Evolutionary conservation across 2,329 filamentous ascomycete genomes (phyloP).

Genomic region (Neophaeococcomyces aloes): DNA sequence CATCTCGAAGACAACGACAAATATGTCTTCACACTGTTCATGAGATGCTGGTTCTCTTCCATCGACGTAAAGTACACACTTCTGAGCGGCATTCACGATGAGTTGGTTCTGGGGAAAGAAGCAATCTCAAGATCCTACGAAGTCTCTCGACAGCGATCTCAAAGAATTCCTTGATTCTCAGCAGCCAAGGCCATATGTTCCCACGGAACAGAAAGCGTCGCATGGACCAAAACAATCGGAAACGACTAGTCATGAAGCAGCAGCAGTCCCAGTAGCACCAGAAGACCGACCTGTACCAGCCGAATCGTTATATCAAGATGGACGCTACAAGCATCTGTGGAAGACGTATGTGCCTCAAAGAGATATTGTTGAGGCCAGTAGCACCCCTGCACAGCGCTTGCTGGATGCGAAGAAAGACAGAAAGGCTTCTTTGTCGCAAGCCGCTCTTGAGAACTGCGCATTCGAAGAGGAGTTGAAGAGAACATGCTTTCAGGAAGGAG

Average conservation of each 20-base stretch:
- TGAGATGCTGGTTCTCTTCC: no score
- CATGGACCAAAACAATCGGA: constrained; percentile 10
- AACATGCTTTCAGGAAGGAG: constrained; percentile 68
- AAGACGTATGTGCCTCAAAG: constrained; percentile 71
- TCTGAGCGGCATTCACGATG: constrained; percentile 32
- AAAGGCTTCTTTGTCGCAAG: constrained; percentile 63
- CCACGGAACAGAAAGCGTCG: constrained; percentile 15
- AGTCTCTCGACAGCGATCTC: constrained; percentile 69
- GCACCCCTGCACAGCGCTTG: constrained; percentile 70
- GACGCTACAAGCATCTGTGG: constrained; percentile 79
- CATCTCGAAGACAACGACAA: no score
- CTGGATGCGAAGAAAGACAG: constrained; percentile 76
- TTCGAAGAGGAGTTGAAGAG: constrained; percentile 74
- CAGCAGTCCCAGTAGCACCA: constrained; percentile 9
- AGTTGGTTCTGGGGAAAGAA: constrained; percentile 53
- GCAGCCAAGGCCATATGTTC: constrained; percentile 58
- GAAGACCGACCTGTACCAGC: constrained; percentile 20
- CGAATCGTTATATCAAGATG: constrained; percentile 56
- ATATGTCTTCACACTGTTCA: no score
- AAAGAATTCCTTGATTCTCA: constrained; percentile 77
- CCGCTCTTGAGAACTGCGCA: constrained; percentile 88
- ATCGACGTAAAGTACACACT: no score
- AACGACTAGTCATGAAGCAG: constrained; percentile 9
- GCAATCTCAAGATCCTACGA: constrained; percentile 52
- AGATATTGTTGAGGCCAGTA: constrained; percentile 57